phyloP scores from a whole-genome alignment of 1,139 yeast genomes.

The Pichia sp. region DNA sequence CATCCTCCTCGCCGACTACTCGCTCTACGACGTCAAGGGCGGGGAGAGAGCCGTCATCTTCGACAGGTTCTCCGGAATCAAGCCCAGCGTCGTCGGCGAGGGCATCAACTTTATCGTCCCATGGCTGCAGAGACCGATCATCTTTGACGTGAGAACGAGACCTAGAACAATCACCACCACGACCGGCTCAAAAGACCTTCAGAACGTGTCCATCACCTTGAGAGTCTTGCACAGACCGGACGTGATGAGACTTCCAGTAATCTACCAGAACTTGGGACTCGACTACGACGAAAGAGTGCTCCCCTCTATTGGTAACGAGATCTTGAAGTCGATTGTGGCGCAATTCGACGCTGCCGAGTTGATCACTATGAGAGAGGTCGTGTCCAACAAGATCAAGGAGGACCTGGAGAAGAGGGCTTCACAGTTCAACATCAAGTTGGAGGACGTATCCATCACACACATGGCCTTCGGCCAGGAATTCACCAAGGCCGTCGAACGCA shows the following conservation, averaged over 20 bases:
- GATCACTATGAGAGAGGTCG: constrained; percentile 95
- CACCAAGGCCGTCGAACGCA: constrained; percentile 97
- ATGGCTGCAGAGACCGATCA: constrained; percentile 89
- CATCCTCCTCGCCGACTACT: constrained; percentile 61
- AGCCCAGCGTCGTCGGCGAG: constrained; percentile 82
- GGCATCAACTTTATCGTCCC: constrained; percentile 96
- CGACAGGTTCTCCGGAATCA: constrained; percentile 87
- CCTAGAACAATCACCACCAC: constrained; percentile 93
- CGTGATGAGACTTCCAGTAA: constrained; percentile 71
- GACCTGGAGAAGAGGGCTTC: constrained; percentile 80
- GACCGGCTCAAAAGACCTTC: constrained; percentile 96
- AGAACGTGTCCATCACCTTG: constrained; percentile 88
- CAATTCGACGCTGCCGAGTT: constrained; percentile 98
- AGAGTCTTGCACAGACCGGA: constrained; percentile 95
- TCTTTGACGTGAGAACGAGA: constrained; percentile 86
- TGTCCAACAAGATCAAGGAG: constrained; percentile 81
- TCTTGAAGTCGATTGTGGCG: constrained; percentile 90
- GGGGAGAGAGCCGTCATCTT: constrained; percentile 95
- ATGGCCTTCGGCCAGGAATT: constrained; percentile 96
- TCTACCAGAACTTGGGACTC: constrained; percentile 85
- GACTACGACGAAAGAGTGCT: constrained; percentile 97
- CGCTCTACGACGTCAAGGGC: constrained; percentile 91
- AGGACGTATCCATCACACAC: constrained; percentile 97
- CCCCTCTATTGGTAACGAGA: constrained; percentile 97
- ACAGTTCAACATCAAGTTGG: constrained; percentile 87